Evolutionary conservation across 306 rosid genomes (phyloP).

Genomic region (Sicyos baderoa): DNA sequence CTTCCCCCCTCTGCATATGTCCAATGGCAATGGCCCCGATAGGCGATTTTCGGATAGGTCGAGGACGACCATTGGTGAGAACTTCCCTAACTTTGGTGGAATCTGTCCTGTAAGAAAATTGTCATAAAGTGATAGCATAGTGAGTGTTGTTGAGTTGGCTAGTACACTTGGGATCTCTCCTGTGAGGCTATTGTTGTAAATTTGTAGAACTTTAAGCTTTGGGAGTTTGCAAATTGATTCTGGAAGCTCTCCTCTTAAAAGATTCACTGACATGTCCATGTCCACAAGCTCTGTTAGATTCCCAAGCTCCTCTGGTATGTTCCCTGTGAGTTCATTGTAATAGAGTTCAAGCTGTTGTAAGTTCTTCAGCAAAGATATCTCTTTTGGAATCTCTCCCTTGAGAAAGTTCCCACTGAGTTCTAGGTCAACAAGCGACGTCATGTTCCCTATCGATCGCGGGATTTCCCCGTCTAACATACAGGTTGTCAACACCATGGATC

Average conservation of each 20-base stretch:
- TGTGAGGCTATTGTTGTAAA: constrained; percentile 79
- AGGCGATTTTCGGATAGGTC: too few relatives aligned
- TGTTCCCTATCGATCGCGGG: too few relatives aligned
- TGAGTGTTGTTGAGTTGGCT: constrained; percentile 53
- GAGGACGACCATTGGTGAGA: too few relatives aligned
- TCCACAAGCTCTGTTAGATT: constrained; percentile 64
- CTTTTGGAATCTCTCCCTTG: too few relatives aligned
- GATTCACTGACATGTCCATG: constrained; percentile 83
- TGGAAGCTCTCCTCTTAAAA: constrained; percentile 55
- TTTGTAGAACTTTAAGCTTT: constrained; percentile 63
- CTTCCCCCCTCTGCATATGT: too few relatives aligned
- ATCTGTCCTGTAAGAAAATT: constrained; percentile 57
- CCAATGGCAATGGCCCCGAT: too few relatives aligned
- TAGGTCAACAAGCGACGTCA: too few relatives aligned
- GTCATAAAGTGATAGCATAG: constrained; percentile 66
- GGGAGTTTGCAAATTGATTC: constrained; percentile 62
- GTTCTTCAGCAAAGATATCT: constrained; percentile 60
- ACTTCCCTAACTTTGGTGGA: constrained; percentile 31
- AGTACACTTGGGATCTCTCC: constrained; percentile 67
- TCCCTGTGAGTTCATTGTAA: constrained; percentile 66
- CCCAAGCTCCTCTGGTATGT: constrained; percentile 68
- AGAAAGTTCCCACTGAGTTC: too few relatives aligned
- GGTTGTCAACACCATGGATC: too few relatives aligned
- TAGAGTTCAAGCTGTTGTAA: constrained; percentile 69
- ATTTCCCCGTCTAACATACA: too few relatives aligned